These are phyloP conservation scores for Westerdykella aurantiaca DNA, from an alignment of 2,329 filamentous ascomycete genomes.

Conservation along the genomic window DNA sequence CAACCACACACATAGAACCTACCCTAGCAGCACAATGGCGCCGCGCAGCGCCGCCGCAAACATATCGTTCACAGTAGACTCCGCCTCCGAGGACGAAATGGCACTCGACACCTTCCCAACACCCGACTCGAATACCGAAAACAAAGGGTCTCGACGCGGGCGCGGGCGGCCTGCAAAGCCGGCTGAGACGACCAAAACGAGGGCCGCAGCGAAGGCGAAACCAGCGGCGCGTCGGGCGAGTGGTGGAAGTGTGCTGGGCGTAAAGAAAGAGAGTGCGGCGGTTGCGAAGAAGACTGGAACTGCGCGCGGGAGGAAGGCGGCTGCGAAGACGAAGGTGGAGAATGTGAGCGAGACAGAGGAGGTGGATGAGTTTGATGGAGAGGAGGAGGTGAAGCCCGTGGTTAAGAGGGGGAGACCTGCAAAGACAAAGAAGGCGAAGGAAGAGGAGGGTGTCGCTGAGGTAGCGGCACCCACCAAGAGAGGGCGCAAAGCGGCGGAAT, in stretches of 20 bases:
- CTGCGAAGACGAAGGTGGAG: constrained; percentile 38
- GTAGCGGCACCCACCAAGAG: constrained; percentile 23
- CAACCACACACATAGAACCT: too few species aligned
- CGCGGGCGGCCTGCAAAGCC: constrained; percentile 25
- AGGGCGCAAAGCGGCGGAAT: constrained; percentile 23
- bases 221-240: constrained; percentile 35
- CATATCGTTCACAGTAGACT: constrained; percentile 37
- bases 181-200: constrained; percentile 22
- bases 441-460: constrained; percentile 12
- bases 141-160: constrained; percentile 31
- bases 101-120: constrained; percentile 32
- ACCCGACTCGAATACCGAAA: constrained; percentile 39
- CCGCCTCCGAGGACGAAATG: constrained; percentile 40
- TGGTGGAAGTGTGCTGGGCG: constrained; percentile 25
- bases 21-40: constrained; percentile 19
- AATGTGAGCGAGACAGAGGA: constrained; percentile 43
- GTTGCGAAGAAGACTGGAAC: constrained; percentile 31
- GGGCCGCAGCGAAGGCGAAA: constrained; percentile 23
- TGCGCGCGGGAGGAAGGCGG: constrained; percentile 36
- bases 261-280: constrained; percentile 34
- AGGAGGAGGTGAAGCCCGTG: constrained; percentile 24
- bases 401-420: constrained; percentile 47
- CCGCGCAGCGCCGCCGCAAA: constrained; percentile 28
- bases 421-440: constrained; percentile 60
- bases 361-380: constrained; percentile 38